Base-by-base conservation (phyloP, 345 rosid species). In the Dipteronia sinensis region DNA sequence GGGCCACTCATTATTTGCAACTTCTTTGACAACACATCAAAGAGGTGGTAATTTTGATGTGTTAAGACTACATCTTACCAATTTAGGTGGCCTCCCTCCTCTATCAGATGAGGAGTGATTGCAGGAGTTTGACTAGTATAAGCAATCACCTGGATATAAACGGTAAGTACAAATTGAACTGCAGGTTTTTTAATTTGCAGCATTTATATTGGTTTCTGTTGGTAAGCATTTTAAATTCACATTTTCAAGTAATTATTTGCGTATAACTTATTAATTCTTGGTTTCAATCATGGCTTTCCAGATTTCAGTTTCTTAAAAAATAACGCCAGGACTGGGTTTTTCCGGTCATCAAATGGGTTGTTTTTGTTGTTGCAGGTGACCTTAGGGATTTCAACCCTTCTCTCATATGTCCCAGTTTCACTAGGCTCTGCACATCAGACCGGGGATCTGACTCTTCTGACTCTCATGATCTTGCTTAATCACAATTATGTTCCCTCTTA, bases 391-490 rank as follows among this genome's bases (percentile, higher is more conserved):
- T 90, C 93, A 77, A 94, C 99, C 22, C 98, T 94, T 78, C 83
- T 94, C 71, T 88, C 89, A 7, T 96, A 96, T 72, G 99, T 96
- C 2, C 98, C 97, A 0, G 94, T 90, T 47, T 92, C 95, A 13
- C 89, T 94, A 42, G 98, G 97, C 63, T 80, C 90, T 40, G 98
- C 98, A 40, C 98, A 91, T 79, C 98, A 92, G 78, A 95, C 98
- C 9, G 98, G 95, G 58, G 98, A 98, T 19, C 75, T 94, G 74
- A 94, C 98, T 59, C 97, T 92, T 72, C 68, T 91, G 77, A 89
- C 97, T 47, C 79, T 92, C 42, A 83, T 92, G 95, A 76, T 96
- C 20, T 81, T 92, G 80, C 94, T 96, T 70, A 92, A 85, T 78
- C 99, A 94, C 83, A 96, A 4, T 31, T 4, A 31, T 31, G 34